Conservation (phyloP, 257 asterid genomes). For the Leonotis leonurus region DNA sequence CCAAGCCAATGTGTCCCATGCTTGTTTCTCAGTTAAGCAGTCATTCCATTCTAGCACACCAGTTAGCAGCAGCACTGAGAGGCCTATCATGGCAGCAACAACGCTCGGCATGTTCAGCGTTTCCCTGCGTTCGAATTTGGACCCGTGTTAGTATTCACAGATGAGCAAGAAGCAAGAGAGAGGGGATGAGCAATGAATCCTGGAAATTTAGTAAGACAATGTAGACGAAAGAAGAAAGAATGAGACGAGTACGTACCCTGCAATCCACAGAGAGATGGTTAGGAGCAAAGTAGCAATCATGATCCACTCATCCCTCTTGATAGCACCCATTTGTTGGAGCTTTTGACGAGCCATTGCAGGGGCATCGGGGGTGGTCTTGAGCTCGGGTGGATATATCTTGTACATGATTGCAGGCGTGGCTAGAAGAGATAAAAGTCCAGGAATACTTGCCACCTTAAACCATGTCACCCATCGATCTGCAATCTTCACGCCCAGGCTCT, state of each 20-base stretch:
- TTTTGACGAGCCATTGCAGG: constrained; percentile 54
- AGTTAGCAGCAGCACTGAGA: constrained; percentile 40
- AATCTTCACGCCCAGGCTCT: constrained; percentile 53
- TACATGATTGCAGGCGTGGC: constrained; percentile 54
- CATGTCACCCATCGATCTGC: constrained; percentile 67
- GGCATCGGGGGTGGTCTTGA: constrained; percentile 72
- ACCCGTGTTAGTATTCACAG: background rate
- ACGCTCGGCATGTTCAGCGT: constrained; percentile 48
- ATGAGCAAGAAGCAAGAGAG: background rate
- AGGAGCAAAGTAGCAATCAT: constrained; percentile 58
- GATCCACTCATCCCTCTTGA: constrained; percentile 71
- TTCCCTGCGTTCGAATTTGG: constrained; percentile 32
- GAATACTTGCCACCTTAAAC: constrained; percentile 52
- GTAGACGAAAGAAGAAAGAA: too few relatives aligned
- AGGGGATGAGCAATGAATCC: too few relatives aligned
- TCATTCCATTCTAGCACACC: constrained; percentile 77
- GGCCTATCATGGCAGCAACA: constrained; percentile 66
- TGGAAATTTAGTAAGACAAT: too few relatives aligned
- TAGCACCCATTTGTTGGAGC: constrained; percentile 60
- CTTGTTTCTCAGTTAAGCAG: constrained; percentile 63
- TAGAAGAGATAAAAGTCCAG: constrained; percentile 40
- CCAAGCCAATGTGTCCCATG: constrained; percentile 85
- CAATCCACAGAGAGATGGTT: constrained; percentile 22
- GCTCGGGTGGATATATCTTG: constrained; percentile 59
- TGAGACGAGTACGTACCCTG: background rate